Evolutionary conservation across 1,139 yeast species (phyloP), one percentile per base, ranked within the genome.

Genomic region (Saccharomyces hybrid): DNA sequence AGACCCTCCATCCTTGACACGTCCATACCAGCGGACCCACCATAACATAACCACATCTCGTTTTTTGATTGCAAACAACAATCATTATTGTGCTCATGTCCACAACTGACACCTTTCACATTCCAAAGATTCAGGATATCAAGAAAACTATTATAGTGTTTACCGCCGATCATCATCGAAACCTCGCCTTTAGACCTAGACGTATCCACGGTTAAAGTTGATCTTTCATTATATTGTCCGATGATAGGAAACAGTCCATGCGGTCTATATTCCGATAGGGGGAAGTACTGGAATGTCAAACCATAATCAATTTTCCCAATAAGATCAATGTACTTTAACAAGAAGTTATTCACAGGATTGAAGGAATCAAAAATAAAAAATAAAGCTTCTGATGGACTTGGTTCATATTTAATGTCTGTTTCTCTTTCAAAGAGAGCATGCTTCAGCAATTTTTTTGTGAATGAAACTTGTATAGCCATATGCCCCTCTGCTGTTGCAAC

Each of bases 41-140:
- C 82, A 59, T 78, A 80, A 62, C 84, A 80, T 55, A 80, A 67
- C 84, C 84, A 80, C 59, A 79, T 66, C 6, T 60, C 61, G 2
- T 61, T 50, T 1, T 49, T 50, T 2, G 60, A 54, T n/a, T 58
- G 60, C 6, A 78, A 65, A 61, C 84, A 80, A 12, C 81, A 81
- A 59, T 80, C 83, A 63, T 80, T 80, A 48, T 75, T 79, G 62
- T 79, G 83, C 59, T 80, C 84, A 58, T 78, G 80, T 6, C 83
- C 83, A 27, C 79, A 83, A 14, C 79, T 73, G 12, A 79, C 73
- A 0, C 73, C 82, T 49, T 73, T 70, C 12, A 64, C 59, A 9
- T 59, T 52, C 14, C 58, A 48, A 8, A 62, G 62, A 16, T 59
- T 58, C 31, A 68, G 47, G 1, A 58, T 49, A 28, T 57, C 55